phyloP scores from a whole-genome alignment of 129 eudicot species.

The Kitagawia praeruptora region DNA sequence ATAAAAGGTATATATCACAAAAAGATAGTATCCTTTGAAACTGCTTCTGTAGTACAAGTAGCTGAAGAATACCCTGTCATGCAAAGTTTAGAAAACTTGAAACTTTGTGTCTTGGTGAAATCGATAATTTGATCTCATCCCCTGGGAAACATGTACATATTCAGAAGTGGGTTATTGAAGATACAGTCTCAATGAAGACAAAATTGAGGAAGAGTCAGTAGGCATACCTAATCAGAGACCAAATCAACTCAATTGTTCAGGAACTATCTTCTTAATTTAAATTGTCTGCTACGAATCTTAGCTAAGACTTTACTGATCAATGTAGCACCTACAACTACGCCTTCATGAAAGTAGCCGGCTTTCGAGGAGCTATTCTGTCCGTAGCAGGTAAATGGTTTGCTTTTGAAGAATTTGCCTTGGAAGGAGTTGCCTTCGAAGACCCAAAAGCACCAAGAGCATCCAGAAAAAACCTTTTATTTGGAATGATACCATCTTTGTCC shows the following conservation, averaged over 20 bases:
- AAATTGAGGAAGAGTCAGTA: not conserved
- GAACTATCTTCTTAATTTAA: not conserved
- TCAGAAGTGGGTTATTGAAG: not conserved
- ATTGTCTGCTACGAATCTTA: not conserved
- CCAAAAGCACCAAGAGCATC: slow-evolving; percentile 72
- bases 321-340: not conserved
- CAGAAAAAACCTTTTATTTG: slow-evolving; percentile 68
- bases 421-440: slow-evolving; percentile 27
- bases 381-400: slow-evolving; percentile 15
- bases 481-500: slow-evolving; percentile 84
- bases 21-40: not conserved
- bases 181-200: not conserved
- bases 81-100: not conserved
- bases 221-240: not conserved
- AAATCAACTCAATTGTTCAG: not conserved
- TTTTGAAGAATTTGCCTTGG: slow-evolving; percentile 24
- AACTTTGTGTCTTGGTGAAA: not conserved
- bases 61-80: not conserved
- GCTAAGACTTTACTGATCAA: not conserved
- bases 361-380: slow-evolving; percentile 3
- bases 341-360: slow-evolving; percentile 5
- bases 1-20: not conserved
- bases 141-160: not conserved
- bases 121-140: not conserved
- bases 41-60: not conserved